A percentile compares a stretch with the other conserved stretches of the same genome.
Conservation (phyloP, 2,329 filamentous ascomycete genomes). For the Pseudopyricularia cyperi region DNA sequence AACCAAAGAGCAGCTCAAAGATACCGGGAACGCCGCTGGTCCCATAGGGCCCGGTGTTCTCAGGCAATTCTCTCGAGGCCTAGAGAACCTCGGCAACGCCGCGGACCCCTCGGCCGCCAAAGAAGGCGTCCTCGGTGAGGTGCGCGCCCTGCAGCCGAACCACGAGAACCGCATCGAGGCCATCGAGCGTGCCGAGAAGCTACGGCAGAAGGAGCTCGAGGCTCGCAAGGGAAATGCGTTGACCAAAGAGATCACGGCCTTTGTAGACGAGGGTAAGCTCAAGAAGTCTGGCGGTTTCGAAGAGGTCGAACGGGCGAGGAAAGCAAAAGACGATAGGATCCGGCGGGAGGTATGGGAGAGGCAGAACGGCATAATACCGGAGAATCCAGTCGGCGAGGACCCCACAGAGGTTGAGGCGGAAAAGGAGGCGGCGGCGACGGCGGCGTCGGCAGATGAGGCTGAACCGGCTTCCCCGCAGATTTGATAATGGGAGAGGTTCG, state of each 20-base stretch:
- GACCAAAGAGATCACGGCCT: conserved; percentile 70
- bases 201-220: conserved; percentile 78
- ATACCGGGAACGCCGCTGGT: conserved; percentile 38
- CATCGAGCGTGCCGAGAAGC: conserved; percentile 91
- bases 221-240: conserved; percentile 62
- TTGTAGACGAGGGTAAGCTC: conserved; percentile 80
- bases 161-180: conserved; percentile 88
- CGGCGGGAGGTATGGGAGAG: conserved; percentile 66
- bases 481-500: neutral
- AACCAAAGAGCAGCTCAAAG: conserved; percentile 93
- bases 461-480: neutral
- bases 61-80: conserved; percentile 40
- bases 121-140: conserved; percentile 83
- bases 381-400: conserved; percentile 25
- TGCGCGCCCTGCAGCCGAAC: conserved; percentile 85
- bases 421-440: conserved; percentile 3
- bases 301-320: conserved; percentile 76
- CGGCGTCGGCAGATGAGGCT: neutral
- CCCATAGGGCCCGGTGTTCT: conserved; percentile 30
- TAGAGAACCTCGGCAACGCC: conserved; percentile 37
- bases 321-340: conserved; percentile 75
- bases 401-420: conserved; percentile 10
- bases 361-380: conserved; percentile 42
- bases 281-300: conserved; percentile 96
- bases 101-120: conserved; percentile 70